A percentile compares a stretch with the other conserved stretches of the same genome.
phyloP scores from a whole-genome alignment of 805 yeast genomes.

The Maudiozyma barnettii region DNA sequence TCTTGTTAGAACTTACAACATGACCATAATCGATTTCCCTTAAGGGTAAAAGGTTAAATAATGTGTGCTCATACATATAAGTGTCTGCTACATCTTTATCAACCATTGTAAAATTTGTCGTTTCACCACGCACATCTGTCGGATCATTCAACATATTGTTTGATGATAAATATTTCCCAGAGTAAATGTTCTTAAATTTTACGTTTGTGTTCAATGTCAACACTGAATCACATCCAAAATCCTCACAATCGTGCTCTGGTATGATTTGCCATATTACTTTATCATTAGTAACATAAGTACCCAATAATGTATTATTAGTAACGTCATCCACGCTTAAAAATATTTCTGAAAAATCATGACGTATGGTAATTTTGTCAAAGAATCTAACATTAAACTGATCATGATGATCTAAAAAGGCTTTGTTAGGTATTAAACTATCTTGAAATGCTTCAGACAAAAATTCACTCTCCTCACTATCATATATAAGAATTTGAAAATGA shows the following conservation, averaged over 20 bases:
- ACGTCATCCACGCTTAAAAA: conserved; percentile 41
- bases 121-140: conserved; percentile 56
- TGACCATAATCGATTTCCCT: conserved; percentile 42
- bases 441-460: conserved; percentile 93
- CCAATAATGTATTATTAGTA: no score
- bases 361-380: conserved; percentile 65
- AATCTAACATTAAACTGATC: conserved; percentile 64
- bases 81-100: conserved; percentile 47
- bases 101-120: conserved; percentile 28
- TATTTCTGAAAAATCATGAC: conserved; percentile 71
- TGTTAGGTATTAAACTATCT: conserved; percentile 78
- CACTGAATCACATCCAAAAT: conserved; percentile 35
- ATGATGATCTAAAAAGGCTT: conserved; percentile 39
- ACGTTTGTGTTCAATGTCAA: conserved; percentile 64
- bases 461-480: conserved; percentile 90
- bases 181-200: conserved; percentile 70
- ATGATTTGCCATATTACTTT: conserved; percentile 63
- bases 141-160: conserved; percentile 43
- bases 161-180: conserved; percentile 70
- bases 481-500: conserved; percentile 72
- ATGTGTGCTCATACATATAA: conserved; percentile 56
- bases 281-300: no score
- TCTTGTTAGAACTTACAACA: conserved; percentile 52
- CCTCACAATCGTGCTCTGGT: conserved; percentile 38
- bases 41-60: conserved; percentile 61